Base-by-base conservation (phyloP, 352 stramenopile species). In the Halophytophthora batemanensis region DNA sequence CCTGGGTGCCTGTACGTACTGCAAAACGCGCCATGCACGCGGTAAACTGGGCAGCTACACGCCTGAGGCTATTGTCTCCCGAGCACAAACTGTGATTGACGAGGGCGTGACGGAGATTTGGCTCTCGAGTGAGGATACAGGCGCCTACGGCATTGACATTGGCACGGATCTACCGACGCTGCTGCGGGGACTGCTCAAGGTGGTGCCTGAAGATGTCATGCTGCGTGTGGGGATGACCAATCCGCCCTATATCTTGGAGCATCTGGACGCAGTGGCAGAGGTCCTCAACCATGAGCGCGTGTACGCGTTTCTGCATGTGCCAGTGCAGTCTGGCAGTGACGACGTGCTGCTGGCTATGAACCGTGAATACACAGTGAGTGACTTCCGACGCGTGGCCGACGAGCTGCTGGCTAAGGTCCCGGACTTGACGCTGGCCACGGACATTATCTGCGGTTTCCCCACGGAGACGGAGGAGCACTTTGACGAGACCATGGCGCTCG, bases 391-490 rank as follows among this genome's bases (percentile, higher is more conserved):
- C 18, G 82, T 96, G 10, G 81, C 69, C 3, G 86, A 97, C 52
- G 64, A 77, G 31, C 60, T 97, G 18, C 45, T 91, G 6, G 69
- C 69, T 5, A 75, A 88, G 37, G 87, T 96, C 7, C 80, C 83
- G 1, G 63, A 68, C 22, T 50, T 97, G 25, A 96, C 87, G 18
- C 67, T 97, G 28, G 90, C 90, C 10, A 97, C 90, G 1, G 90
- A 97, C 62, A 96, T 97, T 49, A 97, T 97, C 53, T 97, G 90
- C 34, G 90, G 90, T 22, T 97, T 97, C 56, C 85, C 88, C 8
- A 71, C 73, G 12, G 90, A 97, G 68, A 96, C 77, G 0, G 87
- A 97, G 36, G 73, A 78, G 29, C 74, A 97, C 36, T 97, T 96
- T 54, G 71, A 90, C 33, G 67, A 90, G 56, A 97, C 90, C 6